phyloP scores from a whole-genome alignment of 139 green algal species.

The Tetradesmus lagerheimii region DNA sequence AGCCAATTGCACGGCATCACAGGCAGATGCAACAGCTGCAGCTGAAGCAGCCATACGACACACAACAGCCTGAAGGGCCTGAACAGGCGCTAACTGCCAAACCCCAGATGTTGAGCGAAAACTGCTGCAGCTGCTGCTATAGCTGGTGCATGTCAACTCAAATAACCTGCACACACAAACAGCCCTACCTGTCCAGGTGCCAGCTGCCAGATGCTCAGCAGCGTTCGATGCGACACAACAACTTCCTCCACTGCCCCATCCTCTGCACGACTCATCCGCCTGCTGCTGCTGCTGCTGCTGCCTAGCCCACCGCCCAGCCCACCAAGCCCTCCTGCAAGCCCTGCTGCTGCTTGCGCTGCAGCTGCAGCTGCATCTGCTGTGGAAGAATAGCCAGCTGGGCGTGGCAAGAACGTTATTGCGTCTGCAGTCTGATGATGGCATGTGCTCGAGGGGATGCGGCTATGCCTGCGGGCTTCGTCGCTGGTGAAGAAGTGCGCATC shows the following conservation, averaged over 20 bases:
- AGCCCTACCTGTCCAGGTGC: neutral
- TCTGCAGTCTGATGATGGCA: constrained; percentile 39
- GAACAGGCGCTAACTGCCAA: too few species aligned
- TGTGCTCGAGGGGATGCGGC: neutral
- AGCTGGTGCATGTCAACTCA: neutral
- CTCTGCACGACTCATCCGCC: neutral
- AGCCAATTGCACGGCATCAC: too few species aligned
- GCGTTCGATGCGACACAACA: neutral
- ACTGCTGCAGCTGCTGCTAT: neutral
- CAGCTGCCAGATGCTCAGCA: constrained; percentile 11
- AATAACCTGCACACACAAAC: neutral
- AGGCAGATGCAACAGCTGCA: too few species aligned
- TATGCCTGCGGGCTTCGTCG: neutral
- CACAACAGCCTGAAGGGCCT: too few species aligned
- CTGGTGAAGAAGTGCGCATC: constrained; percentile 7
- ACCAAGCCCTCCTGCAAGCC: neutral
- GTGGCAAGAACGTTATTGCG: constrained; percentile 19
- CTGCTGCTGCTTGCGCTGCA: neutral
- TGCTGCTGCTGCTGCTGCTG: constrained; percentile 15
- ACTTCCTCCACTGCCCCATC: constrained; percentile 22
- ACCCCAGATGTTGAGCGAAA: too few species aligned
- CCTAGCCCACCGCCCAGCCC: neutral
- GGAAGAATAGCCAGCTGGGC: neutral
- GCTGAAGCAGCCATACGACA: too few species aligned
- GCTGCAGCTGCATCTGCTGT: neutral